Evolutionary conservation across 768 basidiomycete genomes (phyloP), one percentile per base, ranked within the genome.

Genomic region (Tremella fuciformis): DNA sequence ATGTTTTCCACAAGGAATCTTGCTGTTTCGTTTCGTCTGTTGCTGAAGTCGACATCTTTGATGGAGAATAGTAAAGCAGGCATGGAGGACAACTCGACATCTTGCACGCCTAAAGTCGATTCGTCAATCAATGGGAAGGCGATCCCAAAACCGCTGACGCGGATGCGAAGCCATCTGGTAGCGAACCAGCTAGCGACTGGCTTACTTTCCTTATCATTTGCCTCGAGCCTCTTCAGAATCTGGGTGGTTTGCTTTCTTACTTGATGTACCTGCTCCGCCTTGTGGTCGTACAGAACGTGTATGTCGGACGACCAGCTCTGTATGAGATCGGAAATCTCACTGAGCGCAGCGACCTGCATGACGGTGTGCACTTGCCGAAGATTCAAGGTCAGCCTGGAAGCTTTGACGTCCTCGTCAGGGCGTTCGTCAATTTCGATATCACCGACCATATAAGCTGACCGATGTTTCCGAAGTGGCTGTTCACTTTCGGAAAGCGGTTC

Each of bases 281-380:
- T 84, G 67, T 86, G 85, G 64, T 89, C 86, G 69, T 85, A 83
- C 21, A 88, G 83, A 37, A 83, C 79, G 21, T 86, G 78, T 55
- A 94, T 81, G 72, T 96, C 92, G 11, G 83, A 82, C 86, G 91
- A 66, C 73, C 63, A 69, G 67, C 51, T 62, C 37, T 62, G 65
- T 42, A 76, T 66, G 1, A 76, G 65, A 72, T 97, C 93, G 15
- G 87, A 89, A 8, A 97, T 79, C 71, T 94, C 89, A 19, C 87
- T 87, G 51, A 97, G 86, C 0, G 94, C 93, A 63, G 89, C 89
- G 9, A 93, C 87, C 74, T 92, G 91, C 87, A 96, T 86, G 34
- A 94, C 88, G 1, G 93, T 91, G 69, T 97, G 90, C 1, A 91
- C 84, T 75, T 87, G 89, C 8, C 83, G 84, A 21, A 93, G 77